phyloP scores from a whole-genome alignment of 129 eudicot genomes.

The Apium graveolens region DNA sequence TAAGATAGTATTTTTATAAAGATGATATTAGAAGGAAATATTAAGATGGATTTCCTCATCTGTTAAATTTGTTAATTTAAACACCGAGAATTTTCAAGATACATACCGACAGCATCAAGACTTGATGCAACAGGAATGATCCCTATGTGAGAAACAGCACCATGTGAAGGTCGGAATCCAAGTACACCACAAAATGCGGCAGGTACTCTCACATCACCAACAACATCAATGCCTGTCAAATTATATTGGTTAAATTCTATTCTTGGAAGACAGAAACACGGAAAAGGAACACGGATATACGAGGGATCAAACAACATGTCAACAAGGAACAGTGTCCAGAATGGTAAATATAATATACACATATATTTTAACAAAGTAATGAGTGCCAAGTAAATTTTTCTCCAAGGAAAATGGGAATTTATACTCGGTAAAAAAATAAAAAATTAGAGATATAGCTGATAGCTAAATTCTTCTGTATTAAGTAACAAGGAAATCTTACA shows the following conservation, averaged over 20 bases:
- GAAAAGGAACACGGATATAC: neutral
- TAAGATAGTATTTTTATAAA: neutral
- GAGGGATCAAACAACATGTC: neutral
- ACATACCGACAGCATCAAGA: constrained; percentile 82
- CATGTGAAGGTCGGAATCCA: constrained; percentile 88
- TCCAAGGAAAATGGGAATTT: neutral
- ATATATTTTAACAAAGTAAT: no score
- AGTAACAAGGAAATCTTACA: neutral
- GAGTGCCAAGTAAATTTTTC: neutral
- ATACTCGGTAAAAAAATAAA: neutral
- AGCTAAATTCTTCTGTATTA: neutral
- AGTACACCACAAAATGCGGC: constrained; percentile 76
- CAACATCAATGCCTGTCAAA: constrained; percentile 72
- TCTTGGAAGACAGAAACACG: neutral
- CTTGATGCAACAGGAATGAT: constrained; percentile 69
- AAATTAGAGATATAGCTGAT: neutral
- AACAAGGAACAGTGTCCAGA: neutral
- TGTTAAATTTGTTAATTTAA: neutral
- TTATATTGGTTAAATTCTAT: neutral
- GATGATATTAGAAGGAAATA: neutral
- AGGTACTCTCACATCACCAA: constrained; percentile 92
- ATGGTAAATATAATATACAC: neutral
- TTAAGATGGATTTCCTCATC: neutral
- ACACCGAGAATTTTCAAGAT: neutral
- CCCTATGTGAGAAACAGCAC: constrained; percentile 56